Evolutionary conservation across 768 basidiomycete genomes (phyloP), one percentile per base, ranked within the genome.

Genomic region (Cystobasidium tubakii): DNA sequence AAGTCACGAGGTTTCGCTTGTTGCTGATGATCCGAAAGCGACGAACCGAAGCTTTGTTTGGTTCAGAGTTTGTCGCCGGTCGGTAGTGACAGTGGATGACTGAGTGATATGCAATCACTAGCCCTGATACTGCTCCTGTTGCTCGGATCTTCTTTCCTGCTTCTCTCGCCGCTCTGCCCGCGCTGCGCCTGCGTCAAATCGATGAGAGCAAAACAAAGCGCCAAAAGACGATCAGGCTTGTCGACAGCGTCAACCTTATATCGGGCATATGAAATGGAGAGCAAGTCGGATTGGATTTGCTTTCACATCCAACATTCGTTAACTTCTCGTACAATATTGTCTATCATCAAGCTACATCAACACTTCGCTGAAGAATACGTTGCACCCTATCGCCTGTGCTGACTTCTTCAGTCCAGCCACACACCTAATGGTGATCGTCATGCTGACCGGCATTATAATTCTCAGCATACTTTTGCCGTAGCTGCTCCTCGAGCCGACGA

Each of bases 401-500:
- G 39, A 39, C 15, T 39, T 15, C 15, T 39, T 39, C 39, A 15
- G 39, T 6, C 6, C 39, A 15, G 7, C 6, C 39, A 39, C 46
- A 3, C 46, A 50, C 9, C 46, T 15, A 50, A 17, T 12, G 15
- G 21, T 39, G 39, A 50, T 50, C 46, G n/a, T 50, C 15, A 4
- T 21, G 46, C 3, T 50, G 25, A 29, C 33, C 57, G 12, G 57
- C 12, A 27, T 31, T n/a, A 21, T n/a, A 33, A 62, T 55, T 31
- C 42, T 71, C 50, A 21, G 27, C 34, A 46, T 55, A 57, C 34
- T 60, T 71, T 29, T 34, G 55, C 15, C 55, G 23, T 21, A 57
- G 34, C 54, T 71, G 69, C 39, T 71, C 54, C 39, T 71, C 54
- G 1, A 71, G 34, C 25, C 43, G 69, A 19, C 55, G 13, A 21